phyloP scores from a whole-genome alignment of 345 rosid genomes.

The Lepidium sativum region DNA sequence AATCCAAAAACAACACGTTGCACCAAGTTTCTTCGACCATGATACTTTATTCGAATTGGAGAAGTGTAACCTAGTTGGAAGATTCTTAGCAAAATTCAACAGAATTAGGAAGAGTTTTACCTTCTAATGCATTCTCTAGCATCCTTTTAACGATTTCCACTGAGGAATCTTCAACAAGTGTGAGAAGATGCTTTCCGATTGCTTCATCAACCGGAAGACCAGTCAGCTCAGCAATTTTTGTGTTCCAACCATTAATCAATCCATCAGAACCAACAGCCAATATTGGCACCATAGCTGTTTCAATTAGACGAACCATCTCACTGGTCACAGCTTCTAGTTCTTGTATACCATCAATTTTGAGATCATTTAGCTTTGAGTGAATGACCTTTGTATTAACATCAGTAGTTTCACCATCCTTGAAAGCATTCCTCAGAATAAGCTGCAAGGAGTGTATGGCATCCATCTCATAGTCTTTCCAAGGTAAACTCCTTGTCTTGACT shows the following conservation, averaged over 20 bases:
- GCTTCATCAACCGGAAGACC: constrained; percentile 80
- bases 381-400: constrained; percentile 42
- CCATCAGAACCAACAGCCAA: constrained; percentile 89
- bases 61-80: neutral
- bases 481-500: constrained; percentile 74
- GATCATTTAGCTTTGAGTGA: constrained; percentile 60
- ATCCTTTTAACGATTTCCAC: constrained; percentile 49
- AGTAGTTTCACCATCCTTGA: constrained; percentile 43
- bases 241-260: constrained; percentile 86
- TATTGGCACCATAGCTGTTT: constrained; percentile 87
- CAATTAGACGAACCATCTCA: constrained; percentile 93
- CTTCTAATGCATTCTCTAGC: constrained; percentile 70
- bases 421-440: constrained; percentile 78
- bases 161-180: constrained; percentile 83
- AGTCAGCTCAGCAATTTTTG: constrained; percentile 78
- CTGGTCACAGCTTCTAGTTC: constrained; percentile 92
- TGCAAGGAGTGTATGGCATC: constrained; percentile 97
- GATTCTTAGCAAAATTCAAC: neutral
- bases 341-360: constrained; percentile 69
- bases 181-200: constrained; percentile 73
- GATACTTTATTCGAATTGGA: no score
- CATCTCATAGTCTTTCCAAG: constrained; percentile 97
- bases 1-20: neutral
- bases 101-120: constrained; percentile 34
- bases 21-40: neutral